Evolutionary conservation across 2,329 filamentous ascomycete genomes (phyloP).

Genomic region (Paraphoma sp.): DNA sequence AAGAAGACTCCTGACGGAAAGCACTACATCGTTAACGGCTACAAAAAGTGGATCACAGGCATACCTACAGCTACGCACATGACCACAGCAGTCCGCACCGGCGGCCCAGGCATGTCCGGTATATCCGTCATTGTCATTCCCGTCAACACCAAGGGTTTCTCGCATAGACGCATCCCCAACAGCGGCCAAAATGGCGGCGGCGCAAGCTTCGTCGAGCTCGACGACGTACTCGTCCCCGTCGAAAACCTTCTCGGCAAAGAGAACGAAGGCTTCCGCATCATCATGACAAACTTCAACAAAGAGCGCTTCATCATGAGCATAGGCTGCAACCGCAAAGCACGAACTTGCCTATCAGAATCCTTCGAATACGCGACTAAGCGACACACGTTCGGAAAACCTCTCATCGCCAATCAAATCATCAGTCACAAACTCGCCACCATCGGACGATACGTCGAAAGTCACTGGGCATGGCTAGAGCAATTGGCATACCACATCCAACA

Average conservation of each 20-base stretch:
- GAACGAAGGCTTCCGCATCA: constrained; percentile 63
- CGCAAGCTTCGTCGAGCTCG: constrained; percentile 86
- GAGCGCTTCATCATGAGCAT: constrained; percentile 67
- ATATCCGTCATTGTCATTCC: constrained; percentile 67
- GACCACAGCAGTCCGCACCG: constrained; percentile 68
- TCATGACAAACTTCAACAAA: constrained; percentile 62
- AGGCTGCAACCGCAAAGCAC: constrained; percentile 63
- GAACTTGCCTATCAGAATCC: constrained; percentile 62
- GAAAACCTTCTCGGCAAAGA: constrained; percentile 62
- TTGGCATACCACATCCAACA: constrained; percentile 62
- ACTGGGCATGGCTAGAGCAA: constrained; percentile 68
- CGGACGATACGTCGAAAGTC: constrained; percentile 65
- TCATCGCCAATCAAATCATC: constrained; percentile 66
- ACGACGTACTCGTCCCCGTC: constrained; percentile 67
- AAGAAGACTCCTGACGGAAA: constrained; percentile 77
- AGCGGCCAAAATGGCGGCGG: constrained; percentile 73
- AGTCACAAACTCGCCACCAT: constrained; percentile 66
- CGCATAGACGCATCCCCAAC: constrained; percentile 64
- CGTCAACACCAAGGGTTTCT: constrained; percentile 57
- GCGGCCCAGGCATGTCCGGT: constrained; percentile 59
- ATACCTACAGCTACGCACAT: constrained; percentile 66
- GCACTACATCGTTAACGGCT: constrained; percentile 71
- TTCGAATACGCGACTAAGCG: constrained; percentile 60
- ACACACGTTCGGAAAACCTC: constrained; percentile 65
- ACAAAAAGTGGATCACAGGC: constrained; percentile 74